Conservation (phyloP, 345 rosid species). For the Euphorbia lathyris region DNA sequence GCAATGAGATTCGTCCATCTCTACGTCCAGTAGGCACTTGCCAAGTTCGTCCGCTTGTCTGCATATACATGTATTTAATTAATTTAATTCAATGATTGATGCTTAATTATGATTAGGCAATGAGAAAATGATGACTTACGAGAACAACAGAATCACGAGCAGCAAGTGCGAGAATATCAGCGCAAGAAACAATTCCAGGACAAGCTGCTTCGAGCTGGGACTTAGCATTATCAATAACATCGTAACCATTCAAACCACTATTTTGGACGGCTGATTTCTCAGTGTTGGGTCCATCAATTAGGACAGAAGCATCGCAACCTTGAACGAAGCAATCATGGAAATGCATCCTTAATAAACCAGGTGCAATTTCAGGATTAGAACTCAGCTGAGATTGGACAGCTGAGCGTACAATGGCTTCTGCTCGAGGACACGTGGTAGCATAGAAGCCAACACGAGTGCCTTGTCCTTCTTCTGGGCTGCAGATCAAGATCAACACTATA, state of each 20-base stretch:
- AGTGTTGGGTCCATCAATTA: slow-evolving; percentile 39
- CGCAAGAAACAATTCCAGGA: slow-evolving; percentile 52
- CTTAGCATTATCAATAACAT: slow-evolving; percentile 16
- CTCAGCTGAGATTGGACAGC: slow-evolving; percentile 32
- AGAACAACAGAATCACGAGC: slow-evolving; percentile 49
- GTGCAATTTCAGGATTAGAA: slow-evolving; percentile 37
- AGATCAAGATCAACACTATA: too few species aligned
- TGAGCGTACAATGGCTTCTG: slow-evolving; percentile 42
- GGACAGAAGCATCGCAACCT: slow-evolving; percentile 52
- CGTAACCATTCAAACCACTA: slow-evolving; percentile 39
- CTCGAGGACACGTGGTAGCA: slow-evolving; percentile 38
- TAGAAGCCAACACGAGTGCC: slow-evolving; percentile 39
- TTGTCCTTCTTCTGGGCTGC: slow-evolving; percentile 20
- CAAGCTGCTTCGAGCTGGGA: slow-evolving; percentile 44
- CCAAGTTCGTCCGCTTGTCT: slow-evolving; percentile 71
- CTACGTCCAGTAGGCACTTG: slow-evolving; percentile 48
- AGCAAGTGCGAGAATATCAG: slow-evolving; percentile 57
- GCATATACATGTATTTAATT: slow-evolving; percentile 8
- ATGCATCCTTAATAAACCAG: slow-evolving; percentile 50
- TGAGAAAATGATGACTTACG: slow-evolving; percentile 21
- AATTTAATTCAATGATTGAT: too few species aligned
- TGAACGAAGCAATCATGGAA: slow-evolving; percentile 57
- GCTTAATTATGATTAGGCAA: too few species aligned
- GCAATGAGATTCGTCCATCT: slow-evolving; percentile 36
- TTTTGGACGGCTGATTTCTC: slow-evolving; percentile 49